A percentile compares a stretch with the other conserved stretches of the same genome.
These are phyloP conservation scores for Phialemonium atrogriseum DNA, from an alignment of 2,329 filamentous ascomycete genomes.

Conservation along the genomic window DNA sequence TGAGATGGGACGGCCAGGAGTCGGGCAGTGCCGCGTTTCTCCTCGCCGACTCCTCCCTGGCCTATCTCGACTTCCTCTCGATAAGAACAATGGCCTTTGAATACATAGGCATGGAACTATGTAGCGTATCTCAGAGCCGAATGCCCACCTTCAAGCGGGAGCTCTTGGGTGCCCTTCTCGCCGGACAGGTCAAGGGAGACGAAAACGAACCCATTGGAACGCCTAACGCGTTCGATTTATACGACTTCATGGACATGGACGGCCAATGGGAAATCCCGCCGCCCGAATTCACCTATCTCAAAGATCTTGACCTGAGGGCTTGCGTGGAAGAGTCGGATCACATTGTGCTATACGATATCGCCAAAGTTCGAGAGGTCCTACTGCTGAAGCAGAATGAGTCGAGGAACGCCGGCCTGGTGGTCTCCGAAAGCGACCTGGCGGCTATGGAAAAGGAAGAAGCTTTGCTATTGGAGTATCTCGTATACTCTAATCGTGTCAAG, in stretches of 20 bases:
- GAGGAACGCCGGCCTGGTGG: slow-evolving; percentile 37
- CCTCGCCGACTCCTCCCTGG: slow-evolving; percentile 55
- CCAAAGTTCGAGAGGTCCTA: slow-evolving; percentile 66
- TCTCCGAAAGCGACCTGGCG: slow-evolving; percentile 38
- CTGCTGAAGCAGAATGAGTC: slow-evolving; percentile 59
- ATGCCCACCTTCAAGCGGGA: slow-evolving; percentile 63
- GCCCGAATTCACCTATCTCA: slow-evolving; percentile 51
- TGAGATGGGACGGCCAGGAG: slow-evolving; percentile 65
- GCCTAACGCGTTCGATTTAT: slow-evolving; percentile 79
- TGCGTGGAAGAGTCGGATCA: slow-evolving; percentile 54
- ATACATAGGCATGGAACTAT: slow-evolving; percentile 79
- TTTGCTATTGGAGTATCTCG: slow-evolving; percentile 51
- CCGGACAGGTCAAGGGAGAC: slow-evolving; percentile 63
- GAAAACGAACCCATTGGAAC: slow-evolving; percentile 59
- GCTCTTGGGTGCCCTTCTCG: slow-evolving; percentile 64
- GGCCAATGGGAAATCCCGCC: slow-evolving; percentile 40
- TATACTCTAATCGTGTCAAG: slow-evolving; percentile 54
- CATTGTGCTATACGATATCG: slow-evolving; percentile 56
- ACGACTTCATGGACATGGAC: slow-evolving; percentile 68
- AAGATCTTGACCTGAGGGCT: slow-evolving; percentile 57
- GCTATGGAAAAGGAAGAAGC: slow-evolving; percentile 50
- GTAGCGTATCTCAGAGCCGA: slow-evolving; percentile 62
- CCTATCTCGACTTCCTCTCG: slow-evolving; percentile 69
- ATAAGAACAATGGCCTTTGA: slow-evolving; percentile 72
- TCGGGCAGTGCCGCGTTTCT: slow-evolving; percentile 59